Evolutionary conservation across 2,329 filamentous ascomycete genomes (phyloP).

Genomic region (Cordyceps cateniannulata): DNA sequence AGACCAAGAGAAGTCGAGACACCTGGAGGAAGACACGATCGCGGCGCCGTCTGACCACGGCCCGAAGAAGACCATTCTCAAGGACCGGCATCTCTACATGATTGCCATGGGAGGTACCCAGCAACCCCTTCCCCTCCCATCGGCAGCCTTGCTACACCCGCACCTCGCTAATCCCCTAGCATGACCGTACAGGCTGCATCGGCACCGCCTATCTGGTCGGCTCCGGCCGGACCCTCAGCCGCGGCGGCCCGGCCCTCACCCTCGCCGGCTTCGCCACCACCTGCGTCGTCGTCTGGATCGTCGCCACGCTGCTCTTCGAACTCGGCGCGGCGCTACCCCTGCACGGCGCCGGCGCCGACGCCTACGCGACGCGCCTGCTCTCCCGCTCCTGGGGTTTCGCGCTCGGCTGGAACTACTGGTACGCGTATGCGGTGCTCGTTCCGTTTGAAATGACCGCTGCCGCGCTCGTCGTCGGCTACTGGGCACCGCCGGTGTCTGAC

Average conservation of each 20-base stretch:
- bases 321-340: background rate
- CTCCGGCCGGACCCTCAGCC: constrained; percentile 4
- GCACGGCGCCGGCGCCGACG: background rate
- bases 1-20: background rate
- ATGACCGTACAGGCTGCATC: background rate
- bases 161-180: background rate
- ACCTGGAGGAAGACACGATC: background rate
- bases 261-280: background rate
- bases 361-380: background rate
- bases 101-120: constrained; percentile 12
- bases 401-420: constrained; percentile 7
- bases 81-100: constrained; percentile 7
- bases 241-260: constrained; percentile 1
- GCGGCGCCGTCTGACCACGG: background rate
- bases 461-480: background rate
- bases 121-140: background rate
- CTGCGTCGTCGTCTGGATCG: background rate
- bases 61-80: background rate
- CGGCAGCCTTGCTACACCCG: background rate
- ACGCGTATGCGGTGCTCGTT: background rate
- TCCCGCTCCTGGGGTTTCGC: constrained; percentile 1
- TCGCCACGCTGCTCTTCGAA: constrained; percentile 1
- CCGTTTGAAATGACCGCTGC: constrained; percentile 1
- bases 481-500: background rate
- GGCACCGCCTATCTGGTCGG: constrained; percentile 4